Evolutionary conservation across 192 early-diverging fungal genomes (phyloP), one percentile per base, ranked within the genome.

Genomic region (Backusella morwellensis): DNA sequence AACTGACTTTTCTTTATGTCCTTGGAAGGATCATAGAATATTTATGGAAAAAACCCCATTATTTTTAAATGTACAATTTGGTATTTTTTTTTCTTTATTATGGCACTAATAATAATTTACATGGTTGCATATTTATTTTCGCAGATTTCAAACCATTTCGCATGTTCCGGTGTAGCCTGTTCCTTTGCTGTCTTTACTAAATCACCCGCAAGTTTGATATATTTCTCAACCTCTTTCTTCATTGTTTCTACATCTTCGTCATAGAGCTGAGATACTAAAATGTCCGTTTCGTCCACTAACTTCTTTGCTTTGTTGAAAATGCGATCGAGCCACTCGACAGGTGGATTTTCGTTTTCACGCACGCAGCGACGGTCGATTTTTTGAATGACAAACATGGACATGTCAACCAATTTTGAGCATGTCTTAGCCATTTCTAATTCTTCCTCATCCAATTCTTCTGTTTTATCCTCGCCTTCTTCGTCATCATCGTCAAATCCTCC

Each of bases 281-380:
- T 59, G 29, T 82, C 80, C 9, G 74, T 68, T 77, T 78, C 77
- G 19, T 82, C 80, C 21, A 69, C 63, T 6, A 82, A 71, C 1
- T 8, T 26, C 1, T 32, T 63, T 9, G 68, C 80, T 14, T 68
- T 52, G 3, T 21, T 36, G 44, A 34, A 59, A 6, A 79, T 15
- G 5, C n/a, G 15, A 47, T 74, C 76, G 15, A 70, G 52, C 72
- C 68, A 78, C 26, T 63, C 19, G 1, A 68, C 50, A 34, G 34
- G 44, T 26, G 59, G 54, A 5, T n/a, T 36, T n/a, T 23, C 42
- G 35, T 44, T 41, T 50, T 56, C 66, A 35, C 50, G 47, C 14
- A 75, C 50, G 34, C 68, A 80, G 1, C 78, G 54, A 40, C 73
- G 42, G 52, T 78, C 68, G 17, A 82, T 78, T 40, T 82, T 82